Evolutionary conservation across 495 filamentous ascomycete species (phyloP), one percentile per base, ranked within the genome.

Genomic region (Pyrenopolyporus hunteri): DNA sequence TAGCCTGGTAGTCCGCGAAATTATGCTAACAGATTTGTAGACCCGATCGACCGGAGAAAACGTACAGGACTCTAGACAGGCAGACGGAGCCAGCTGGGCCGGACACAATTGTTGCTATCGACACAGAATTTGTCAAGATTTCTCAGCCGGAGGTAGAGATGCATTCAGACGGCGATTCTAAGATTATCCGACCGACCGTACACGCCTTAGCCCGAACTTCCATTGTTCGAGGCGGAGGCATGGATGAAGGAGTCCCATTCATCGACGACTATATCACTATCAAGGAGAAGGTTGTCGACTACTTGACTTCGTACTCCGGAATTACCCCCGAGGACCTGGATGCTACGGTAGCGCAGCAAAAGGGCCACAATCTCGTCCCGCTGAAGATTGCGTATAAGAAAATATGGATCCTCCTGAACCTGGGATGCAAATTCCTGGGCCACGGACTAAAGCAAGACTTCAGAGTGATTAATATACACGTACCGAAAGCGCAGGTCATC

Each of bases 191-290:
- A 6, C 94, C 94, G 7, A 89, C 83, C 45, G 89, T 89, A 32
- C 86, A 90, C 53, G 93, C 90, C 0, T 80, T 98, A 26, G 94
- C 92, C 17, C 83, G 94, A 52, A 92, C 94, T 5, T 96, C 92
- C 4, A 91, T 96, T 1, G 79, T 98, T 11, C 82, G 94, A 35
- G 94, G 90, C 10, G 75, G 82, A 1, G 93, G 91, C 29, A 78
- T 85, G 46, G 71, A 85, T 17, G 90, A 93, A 74, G 91, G 90
- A 6, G 73, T 87, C 0, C 89, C 94, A 0, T 97, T 98, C 70
- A 92, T 99, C 37, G 94, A 99, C 69, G 94, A 99, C 71, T 98
- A 98, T 74, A 96, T 99, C 54, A 86, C 84, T 14, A 91, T 92
- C 53, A 85, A 87, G 16, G 94, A 97, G 59, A 86, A 88, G 0